These are phyloP conservation scores for Boletus rubroflammeus DNA, from an alignment of 768 basidiomycete species.

Conservation along the genomic window DNA sequence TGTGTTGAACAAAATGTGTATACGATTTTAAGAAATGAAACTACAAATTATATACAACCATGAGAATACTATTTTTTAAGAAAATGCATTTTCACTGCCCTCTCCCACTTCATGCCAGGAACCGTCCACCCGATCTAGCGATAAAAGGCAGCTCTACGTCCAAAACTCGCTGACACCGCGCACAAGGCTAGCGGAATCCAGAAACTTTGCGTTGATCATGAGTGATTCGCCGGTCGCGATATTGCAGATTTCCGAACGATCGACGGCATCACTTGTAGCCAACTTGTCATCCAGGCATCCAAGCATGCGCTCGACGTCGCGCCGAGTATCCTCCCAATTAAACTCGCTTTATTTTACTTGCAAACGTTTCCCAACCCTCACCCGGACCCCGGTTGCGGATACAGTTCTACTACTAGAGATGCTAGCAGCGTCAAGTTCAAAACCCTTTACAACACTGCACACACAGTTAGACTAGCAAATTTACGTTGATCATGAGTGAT, in stretches of 20 bases:
- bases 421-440: not conserved
- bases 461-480: too few relatives aligned
- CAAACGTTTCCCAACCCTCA: not conserved
- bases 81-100: not conserved
- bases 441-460: not conserved
- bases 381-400: too few relatives aligned
- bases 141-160: not conserved
- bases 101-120: not conserved
- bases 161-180: not conserved
- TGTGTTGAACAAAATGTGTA: too few relatives aligned
- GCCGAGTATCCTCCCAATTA: not conserved
- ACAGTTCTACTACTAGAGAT: too few relatives aligned
- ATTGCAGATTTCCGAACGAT: not conserved
- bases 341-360: too few relatives aligned
- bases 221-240: not conserved
- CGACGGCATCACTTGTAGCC: not conserved
- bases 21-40: too few relatives aligned
- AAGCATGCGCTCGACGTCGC: not conserved
- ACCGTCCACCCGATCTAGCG: not conserved
- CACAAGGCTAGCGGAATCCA: not conserved
- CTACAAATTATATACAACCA: too few relatives aligned
- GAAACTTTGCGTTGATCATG: not conserved
- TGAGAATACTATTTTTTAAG: too few relatives aligned
- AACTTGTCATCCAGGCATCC: not conserved
- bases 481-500: not conserved